Evolutionary conservation across 768 basidiomycete species (phyloP).

Genomic region (Pleurotus ostreatus): DNA sequence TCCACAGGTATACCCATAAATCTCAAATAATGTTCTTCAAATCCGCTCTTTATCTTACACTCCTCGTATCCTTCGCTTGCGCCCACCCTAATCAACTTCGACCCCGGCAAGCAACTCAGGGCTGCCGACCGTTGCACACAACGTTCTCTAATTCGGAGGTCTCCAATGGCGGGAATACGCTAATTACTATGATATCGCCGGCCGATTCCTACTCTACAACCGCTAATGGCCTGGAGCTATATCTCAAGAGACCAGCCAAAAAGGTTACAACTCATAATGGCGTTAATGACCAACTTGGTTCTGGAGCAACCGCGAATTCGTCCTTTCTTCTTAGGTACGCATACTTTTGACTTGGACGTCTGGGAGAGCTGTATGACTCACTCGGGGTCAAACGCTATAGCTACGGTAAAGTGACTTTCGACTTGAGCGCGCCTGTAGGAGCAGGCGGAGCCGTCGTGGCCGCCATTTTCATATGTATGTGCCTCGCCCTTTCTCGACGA

Average conservation of each 20-base stretch:
- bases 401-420: constrained; percentile 30
- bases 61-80: neutral
- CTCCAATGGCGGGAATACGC: constrained; percentile 7
- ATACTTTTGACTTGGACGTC: neutral
- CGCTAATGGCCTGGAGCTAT: constrained; percentile 22
- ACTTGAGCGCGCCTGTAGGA: constrained; percentile 25
- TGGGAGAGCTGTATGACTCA: neutral
- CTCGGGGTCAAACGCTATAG: constrained; percentile 13
- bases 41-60: neutral
- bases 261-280: constrained; percentile 23
- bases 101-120: neutral
- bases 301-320: constrained; percentile 37
- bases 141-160: constrained; percentile 19
- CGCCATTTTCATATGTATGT: constrained; percentile 33
- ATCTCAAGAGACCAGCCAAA: constrained; percentile 26
- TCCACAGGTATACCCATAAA: too few species aligned
- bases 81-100: neutral
- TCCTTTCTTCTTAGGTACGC: constrained; percentile 24
- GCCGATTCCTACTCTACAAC: constrained; percentile 21
- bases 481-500: neutral
- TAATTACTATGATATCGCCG: constrained; percentile 26
- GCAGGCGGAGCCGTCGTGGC: constrained; percentile 34
- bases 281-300: constrained; percentile 30
- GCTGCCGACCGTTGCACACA: constrained; percentile 24
- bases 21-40: neutral